Evolutionary conservation across 371 early-diverging fungal genomes (phyloP).

Genomic region (Mortierella sp.): DNA sequence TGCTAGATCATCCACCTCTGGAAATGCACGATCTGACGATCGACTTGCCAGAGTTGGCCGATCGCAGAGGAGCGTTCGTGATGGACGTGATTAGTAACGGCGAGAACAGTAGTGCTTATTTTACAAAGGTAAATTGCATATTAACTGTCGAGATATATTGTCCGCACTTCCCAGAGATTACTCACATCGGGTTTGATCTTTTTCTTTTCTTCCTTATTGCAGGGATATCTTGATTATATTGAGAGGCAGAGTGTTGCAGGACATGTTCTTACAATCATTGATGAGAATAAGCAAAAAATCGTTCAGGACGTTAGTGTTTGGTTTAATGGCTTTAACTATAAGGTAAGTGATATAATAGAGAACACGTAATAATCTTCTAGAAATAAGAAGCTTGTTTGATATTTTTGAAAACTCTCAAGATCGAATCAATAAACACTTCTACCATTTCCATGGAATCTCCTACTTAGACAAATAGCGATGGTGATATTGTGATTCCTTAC

Average conservation of each 20-base stretch:
- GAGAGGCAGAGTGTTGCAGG: constrained; percentile 63
- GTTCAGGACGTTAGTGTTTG: constrained; percentile 53
- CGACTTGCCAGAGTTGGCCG: constrained; percentile 37
- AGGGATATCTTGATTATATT: constrained; percentile 65
- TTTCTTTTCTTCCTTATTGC: not conserved
- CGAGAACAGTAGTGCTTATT: constrained; percentile 43
- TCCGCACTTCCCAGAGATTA: too few relatives aligned
- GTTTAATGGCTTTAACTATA: constrained; percentile 60
- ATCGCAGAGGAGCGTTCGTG: constrained; percentile 43
- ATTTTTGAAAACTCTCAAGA: not conserved
- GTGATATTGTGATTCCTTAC: constrained; percentile 65
- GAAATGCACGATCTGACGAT: constrained; percentile 32
- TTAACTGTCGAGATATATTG: too few relatives aligned
- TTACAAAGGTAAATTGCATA: constrained; percentile 52
- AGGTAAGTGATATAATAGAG: constrained; percentile 55
- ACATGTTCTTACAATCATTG: constrained; percentile 61
- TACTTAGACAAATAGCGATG: constrained; percentile 60
- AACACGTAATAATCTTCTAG: not conserved
- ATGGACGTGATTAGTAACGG: constrained; percentile 51
- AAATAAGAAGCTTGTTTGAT: not conserved
- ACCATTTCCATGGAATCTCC: not conserved
- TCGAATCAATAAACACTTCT: not conserved
- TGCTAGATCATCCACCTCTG: constrained; percentile 26
- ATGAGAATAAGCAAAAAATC: constrained; percentile 58
- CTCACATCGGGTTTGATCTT: not conserved